Evolutionary conservation across 164 flowering plant species (phyloP).

Genomic region (Aristolochia contorta): DNA sequence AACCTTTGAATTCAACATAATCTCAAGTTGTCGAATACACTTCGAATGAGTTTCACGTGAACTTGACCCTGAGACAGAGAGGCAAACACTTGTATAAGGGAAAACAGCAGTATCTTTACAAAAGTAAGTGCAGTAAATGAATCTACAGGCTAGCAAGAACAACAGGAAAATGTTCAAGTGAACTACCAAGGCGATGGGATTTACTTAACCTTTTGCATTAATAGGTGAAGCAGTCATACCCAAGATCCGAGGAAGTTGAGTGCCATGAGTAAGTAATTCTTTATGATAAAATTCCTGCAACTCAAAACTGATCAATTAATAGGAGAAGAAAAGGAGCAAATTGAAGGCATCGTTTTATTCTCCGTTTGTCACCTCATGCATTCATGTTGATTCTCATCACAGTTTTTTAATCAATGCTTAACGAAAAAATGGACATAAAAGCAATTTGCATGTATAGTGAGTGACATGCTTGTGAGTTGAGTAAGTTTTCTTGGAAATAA

Average conservation of each 20-base stretch:
- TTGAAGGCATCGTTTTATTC: too few relatives aligned
- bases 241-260: slow-evolving; percentile 62
- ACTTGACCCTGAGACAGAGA: slow-evolving; percentile 30
- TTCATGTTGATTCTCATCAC: too few relatives aligned
- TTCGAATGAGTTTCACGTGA: slow-evolving; percentile 28
- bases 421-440: too few relatives aligned
- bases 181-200: not conserved
- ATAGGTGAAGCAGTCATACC: slow-evolving; percentile 93
- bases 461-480: too few relatives aligned
- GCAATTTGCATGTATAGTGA: too few relatives aligned
- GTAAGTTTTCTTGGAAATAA: too few relatives aligned
- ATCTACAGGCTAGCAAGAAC: not conserved
- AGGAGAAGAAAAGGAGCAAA: too few relatives aligned
- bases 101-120: not conserved
- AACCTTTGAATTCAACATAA: slow-evolving; percentile 77
- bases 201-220: slow-evolving; percentile 53
- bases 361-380: too few relatives aligned
- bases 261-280: slow-evolving; percentile 12
- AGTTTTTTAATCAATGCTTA: too few relatives aligned
- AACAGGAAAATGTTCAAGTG: not conserved
- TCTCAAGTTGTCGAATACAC: slow-evolving; percentile 56
- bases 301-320: not conserved
- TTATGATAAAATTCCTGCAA: slow-evolving; percentile 73
- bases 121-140: not conserved
- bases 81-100: slow-evolving; percentile 1